phyloP scores from a whole-genome alignment of 768 basidiomycete genomes.

The Tylopilus felleus region DNA sequence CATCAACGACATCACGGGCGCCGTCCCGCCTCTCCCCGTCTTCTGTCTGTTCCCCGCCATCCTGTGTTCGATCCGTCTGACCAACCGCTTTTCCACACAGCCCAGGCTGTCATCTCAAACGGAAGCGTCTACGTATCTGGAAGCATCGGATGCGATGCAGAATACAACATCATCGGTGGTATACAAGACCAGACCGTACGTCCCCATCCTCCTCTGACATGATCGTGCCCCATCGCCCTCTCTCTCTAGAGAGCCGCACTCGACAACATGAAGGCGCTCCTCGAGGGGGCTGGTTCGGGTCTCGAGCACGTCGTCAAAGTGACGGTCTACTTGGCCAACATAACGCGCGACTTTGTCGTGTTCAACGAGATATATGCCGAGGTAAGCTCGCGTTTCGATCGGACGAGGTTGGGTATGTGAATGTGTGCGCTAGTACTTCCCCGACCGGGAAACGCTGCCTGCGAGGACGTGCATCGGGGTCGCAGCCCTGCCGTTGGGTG shows the following conservation, averaged over 20 bases:
- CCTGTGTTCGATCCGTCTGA: background rate
- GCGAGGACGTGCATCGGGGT: constrained; percentile 61
- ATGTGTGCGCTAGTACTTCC: constrained; percentile 43
- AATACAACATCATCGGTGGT: constrained; percentile 36
- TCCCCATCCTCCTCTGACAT: background rate
- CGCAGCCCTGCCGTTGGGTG: constrained; percentile 47
- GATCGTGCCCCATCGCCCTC: background rate
- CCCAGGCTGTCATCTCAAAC: constrained; percentile 36
- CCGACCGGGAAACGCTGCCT: constrained; percentile 38
- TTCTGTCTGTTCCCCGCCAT: constrained; percentile 30
- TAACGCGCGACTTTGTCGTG: constrained; percentile 34
- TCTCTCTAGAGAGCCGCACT: constrained; percentile 35
- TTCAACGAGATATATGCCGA: constrained; percentile 40
- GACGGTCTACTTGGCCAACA: constrained; percentile 38
- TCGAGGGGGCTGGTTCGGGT: constrained; percentile 37
- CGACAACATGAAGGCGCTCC: constrained; percentile 36
- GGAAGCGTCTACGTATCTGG: constrained; percentile 40
- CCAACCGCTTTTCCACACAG: constrained; percentile 16
- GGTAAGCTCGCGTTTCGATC: constrained; percentile 16
- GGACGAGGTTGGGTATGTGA: background rate
- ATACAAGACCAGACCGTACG: constrained; percentile 38
- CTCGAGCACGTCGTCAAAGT: constrained; percentile 39
- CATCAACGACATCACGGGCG: constrained; percentile 26
- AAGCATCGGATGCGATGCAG: constrained; percentile 34
- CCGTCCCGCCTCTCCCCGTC: constrained; percentile 33